Base-by-base conservation (phyloP, 1,139 yeast species). In the Geotrichum restrictum region DNA sequence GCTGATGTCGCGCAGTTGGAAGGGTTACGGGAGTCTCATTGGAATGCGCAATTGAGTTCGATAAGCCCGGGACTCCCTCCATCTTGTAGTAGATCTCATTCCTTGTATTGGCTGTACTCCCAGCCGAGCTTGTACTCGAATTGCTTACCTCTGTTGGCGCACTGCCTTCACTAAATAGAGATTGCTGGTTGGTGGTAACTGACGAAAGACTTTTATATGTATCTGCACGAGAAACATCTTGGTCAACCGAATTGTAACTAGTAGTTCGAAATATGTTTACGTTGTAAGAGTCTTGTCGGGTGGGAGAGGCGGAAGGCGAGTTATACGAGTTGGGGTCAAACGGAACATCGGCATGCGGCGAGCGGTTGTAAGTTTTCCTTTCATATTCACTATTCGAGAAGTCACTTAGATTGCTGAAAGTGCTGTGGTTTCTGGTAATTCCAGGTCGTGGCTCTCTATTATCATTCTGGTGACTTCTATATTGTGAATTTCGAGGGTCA, bases 61-160 rank as follows among this genome's bases (percentile, higher is more conserved):
- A 36, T 1, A 38, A n/a, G 34, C 37, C 45, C 8, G 49, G 51
- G 3, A 32, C 45, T 3, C 48, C 40, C 19, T 49, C 51, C 49
- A 48, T 38, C 21, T 48, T 47, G 41, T 42, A 48, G 29, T 38
- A 44, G 8, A 22, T 42, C 21, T 48, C 45, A 16, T 41, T 41
- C 1, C 49, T 50, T 6, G 43, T 33, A 16, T 41, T 36, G 10
- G 43, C 16, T 3, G 82, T 81, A 11, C 95, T 86, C 0, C 95
- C 95, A 2, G 96, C 96, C 61, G 94, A 85, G 0, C 95, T 87
- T 3, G 95, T 95, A 71, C 94, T 85, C 54, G 86, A 79, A 64
- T 86, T 93, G 42, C 79, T 75, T 68, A 75, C 64, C 10, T 72
- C 64, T 6, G 78, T 72, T 2, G 64, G 62, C 2, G 61, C 57